phyloP scores from a whole-genome alignment of 371 early-diverging fungal genomes.

The Cladochytrium tenue region DNA sequence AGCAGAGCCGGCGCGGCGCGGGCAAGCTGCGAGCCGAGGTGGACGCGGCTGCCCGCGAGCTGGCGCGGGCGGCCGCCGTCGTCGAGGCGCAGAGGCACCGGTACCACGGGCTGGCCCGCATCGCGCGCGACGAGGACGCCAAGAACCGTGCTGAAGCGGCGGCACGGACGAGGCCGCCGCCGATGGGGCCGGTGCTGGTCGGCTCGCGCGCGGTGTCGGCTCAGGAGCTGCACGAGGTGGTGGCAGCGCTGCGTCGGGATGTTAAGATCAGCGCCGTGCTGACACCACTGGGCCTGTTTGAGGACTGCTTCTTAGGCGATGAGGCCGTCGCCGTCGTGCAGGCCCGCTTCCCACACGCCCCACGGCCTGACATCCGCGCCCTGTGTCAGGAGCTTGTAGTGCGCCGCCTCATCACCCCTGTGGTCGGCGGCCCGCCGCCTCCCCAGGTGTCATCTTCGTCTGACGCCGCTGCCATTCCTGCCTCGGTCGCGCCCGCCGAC shows the following conservation, averaged over 20 bases:
- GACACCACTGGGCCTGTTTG: constrained; percentile 35
- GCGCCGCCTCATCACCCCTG: constrained; percentile 22
- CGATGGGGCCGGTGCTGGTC: constrained; percentile 20
- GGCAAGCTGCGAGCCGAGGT: constrained; percentile 29
- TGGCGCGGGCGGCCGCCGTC: constrained; percentile 18
- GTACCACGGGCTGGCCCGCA: constrained; percentile 8
- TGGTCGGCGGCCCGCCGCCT: constrained; percentile 30
- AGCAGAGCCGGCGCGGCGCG: constrained; percentile 23
- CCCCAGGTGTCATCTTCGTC: too few relatives aligned
- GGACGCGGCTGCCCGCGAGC: constrained; percentile 19
- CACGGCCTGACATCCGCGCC: constrained; percentile 14
- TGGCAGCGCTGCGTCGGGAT: constrained; percentile 17
- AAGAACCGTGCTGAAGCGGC: constrained; percentile 21
- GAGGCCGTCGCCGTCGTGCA: constrained; percentile 22
- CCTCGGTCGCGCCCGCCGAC: too few relatives aligned
- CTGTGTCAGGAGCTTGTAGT: constrained; percentile 22
- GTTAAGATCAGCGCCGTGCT: constrained; percentile 22
- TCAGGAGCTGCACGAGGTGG: constrained; percentile 25
- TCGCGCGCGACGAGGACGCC: constrained; percentile 27
- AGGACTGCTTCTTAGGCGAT: constrained; percentile 31
- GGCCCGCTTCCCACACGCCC: constrained; percentile 21
- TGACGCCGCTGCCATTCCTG: too few relatives aligned
- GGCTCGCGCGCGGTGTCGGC: constrained; percentile 21
- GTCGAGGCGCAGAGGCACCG: constrained; percentile 11
- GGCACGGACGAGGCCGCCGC: constrained; percentile 3